Evolutionary conservation across 2,329 filamentous ascomycete species (phyloP), one percentile per base, ranked within the genome.

Genomic region (Aspergillus clavatus): DNA sequence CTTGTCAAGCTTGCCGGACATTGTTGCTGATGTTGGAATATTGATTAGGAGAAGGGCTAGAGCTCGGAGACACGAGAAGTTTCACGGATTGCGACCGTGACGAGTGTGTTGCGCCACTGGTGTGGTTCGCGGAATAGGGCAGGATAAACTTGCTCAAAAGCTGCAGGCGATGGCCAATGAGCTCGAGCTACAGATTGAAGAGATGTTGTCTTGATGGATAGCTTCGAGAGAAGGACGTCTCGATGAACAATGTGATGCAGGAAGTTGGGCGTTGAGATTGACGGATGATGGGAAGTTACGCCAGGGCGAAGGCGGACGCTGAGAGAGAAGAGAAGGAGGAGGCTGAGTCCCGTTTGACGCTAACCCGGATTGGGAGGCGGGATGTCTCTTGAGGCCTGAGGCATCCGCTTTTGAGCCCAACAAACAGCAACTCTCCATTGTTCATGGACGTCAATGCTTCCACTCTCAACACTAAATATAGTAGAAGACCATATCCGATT

Each of bases 1-100:
- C 77, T 94, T 85, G 72, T 96, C 89, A 66, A 98, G 86, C 77
- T 96, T 96, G 76, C 82, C 85, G 77, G 89, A 88, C 89, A 95
- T 95, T 58, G 60, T 85, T 53, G 47, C 37, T 46, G 46, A 42
- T 48, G 28, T 35, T 51, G 35, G 37, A 8, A 19, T 7, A 35
- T 29, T 33, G 29, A 24, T 21, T 26, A 35, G 35, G 45, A 51
- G 12, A 46, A 31, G 40, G 36, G 42, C 19, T 33, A 14, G 28
- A 42, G 27, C 7, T 43, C 24, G 42, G 43, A 47, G 22, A 36
- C 42, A 24, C 39, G 24, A 42, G 26, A n/a, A 31, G 39, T 49
- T 47, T 48, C 38, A 42, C 38, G 38, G 42, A 38, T 14, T 42
- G 44, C 33, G 39, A 43, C 41, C 43, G 48, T 47, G 45, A 47